phyloP scores from a whole-genome alignment of 2,329 filamentous ascomycete species.

The Nothophoma quercina region DNA sequence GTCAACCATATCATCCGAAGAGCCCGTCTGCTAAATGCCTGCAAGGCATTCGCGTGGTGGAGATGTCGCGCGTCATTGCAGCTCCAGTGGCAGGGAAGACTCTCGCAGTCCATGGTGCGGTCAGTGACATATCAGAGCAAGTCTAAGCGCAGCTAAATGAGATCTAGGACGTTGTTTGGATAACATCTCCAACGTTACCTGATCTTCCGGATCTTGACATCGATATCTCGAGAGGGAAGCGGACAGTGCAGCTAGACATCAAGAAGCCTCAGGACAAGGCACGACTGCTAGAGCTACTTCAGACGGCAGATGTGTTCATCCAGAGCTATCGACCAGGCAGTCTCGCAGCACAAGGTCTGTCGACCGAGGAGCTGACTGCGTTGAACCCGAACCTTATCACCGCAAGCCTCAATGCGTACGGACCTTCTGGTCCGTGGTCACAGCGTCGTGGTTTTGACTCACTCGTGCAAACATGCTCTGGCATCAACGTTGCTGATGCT shows the following conservation, averaged over 20 bases:
- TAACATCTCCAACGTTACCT: conserved; percentile 55
- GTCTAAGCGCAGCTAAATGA: neutral
- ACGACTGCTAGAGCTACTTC: conserved; percentile 53
- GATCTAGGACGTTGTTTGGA: conserved; percentile 52
- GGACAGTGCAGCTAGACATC: conserved; percentile 58
- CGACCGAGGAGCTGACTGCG: conserved; percentile 47
- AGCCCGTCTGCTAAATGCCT: conserved; percentile 44
- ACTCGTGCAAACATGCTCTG: conserved; percentile 63
- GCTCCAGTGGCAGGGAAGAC: conserved; percentile 54
- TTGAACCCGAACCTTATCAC: conserved; percentile 57
- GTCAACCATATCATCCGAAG: conserved; percentile 8
- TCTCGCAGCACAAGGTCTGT: conserved; percentile 55
- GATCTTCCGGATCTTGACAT: conserved; percentile 51
- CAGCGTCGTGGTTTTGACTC: conserved; percentile 63
- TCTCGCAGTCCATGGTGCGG: conserved; percentile 55
- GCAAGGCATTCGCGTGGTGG: conserved; percentile 51
- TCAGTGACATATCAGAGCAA: neutral
- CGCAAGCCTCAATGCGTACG: conserved; percentile 64
- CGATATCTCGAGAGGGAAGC: conserved; percentile 58
- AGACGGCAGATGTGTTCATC: conserved; percentile 62
- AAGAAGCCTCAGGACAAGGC: conserved; percentile 51
- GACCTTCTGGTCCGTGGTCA: conserved; percentile 57
- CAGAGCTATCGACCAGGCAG: conserved; percentile 62
- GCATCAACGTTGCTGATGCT: conserved; percentile 65
- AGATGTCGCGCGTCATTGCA: conserved; percentile 55